Evolutionary conservation across 495 filamentous ascomycete species (phyloP).

Genomic region (Annulohypoxylon maeteangense): DNA sequence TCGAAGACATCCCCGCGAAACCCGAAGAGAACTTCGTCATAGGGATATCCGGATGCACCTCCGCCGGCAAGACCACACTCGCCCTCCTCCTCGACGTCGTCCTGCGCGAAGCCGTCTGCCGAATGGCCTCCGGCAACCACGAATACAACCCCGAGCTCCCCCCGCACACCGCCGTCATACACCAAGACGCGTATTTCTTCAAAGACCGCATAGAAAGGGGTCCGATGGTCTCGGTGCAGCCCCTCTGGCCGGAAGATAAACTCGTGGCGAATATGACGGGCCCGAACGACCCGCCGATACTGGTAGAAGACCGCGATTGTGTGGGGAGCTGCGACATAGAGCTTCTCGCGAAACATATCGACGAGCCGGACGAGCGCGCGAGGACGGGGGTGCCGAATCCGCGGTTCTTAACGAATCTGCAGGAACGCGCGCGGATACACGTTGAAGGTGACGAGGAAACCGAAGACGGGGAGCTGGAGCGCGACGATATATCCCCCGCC

Average conservation of each 20-base stretch:
- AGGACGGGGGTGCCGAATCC: neutral
- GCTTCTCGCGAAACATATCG: conserved; percentile 3
- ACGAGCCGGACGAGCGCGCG: neutral
- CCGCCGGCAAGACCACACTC: conserved; percentile 20
- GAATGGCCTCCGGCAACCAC: neutral
- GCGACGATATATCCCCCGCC: neutral
- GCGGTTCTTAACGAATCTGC: neutral
- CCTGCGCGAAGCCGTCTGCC: neutral
- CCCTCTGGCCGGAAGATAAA: conserved; percentile 7
- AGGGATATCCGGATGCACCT: conserved; percentile 8
- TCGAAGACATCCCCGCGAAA: neutral
- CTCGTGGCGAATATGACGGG: neutral
- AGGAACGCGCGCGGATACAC: neutral
- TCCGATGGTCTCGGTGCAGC: neutral
- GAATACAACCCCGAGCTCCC: neutral
- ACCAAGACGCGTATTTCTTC: conserved; percentile 17
- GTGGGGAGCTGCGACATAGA: conserved; percentile 8
- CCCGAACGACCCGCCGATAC: neutral
- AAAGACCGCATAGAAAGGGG: neutral
- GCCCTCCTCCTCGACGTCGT: conserved; percentile 15
- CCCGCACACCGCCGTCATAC: conserved; percentile 5
- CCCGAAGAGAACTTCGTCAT: conserved; percentile 14
- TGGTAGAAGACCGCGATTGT: conserved; percentile 12
- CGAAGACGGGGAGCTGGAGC: neutral
- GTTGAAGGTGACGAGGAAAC: neutral